Evolutionary conservation across 1,139 yeast species (phyloP).

Genomic region (Yamadazyma dendronema): DNA sequence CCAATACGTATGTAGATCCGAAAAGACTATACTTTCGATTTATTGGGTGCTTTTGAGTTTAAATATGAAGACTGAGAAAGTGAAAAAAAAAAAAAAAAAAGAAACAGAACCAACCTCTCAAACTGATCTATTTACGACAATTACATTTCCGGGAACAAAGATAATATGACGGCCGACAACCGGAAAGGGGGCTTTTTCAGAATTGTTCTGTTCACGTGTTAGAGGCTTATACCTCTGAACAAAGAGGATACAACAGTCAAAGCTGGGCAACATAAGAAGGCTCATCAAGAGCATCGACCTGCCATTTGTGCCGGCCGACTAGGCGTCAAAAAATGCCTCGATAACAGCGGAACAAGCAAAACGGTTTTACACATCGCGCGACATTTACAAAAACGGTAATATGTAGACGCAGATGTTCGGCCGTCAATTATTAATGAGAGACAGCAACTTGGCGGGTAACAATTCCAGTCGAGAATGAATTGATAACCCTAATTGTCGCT

Average conservation of each 20-base stretch:
- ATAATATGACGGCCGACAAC: not conserved
- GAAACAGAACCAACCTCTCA: not conserved
- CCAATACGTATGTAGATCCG: no score
- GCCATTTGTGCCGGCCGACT: not conserved
- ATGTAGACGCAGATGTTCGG: not conserved
- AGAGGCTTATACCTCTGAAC: no score
- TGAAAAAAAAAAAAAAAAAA: not conserved
- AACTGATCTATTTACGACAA: constrained; percentile 3
- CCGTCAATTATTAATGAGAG: not conserved
- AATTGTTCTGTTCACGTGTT: no score
- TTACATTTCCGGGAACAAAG: not conserved
- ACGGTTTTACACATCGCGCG: not conserved
- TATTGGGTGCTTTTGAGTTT: not conserved
- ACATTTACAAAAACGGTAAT: not conserved
- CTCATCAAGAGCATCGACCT: no score
- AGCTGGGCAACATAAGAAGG: no score
- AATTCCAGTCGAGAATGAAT: not conserved
- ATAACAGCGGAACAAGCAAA: not conserved
- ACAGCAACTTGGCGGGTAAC: not conserved
- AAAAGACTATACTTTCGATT: not conserved
- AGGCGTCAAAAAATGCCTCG: not conserved
- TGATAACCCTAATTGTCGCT: not conserved
- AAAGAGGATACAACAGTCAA: no score
- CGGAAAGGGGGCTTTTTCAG: no score
- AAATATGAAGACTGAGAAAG: not conserved